phyloP scores from a whole-genome alignment of 2,329 filamentous ascomycete species.

The Fusarium sororula region DNA sequence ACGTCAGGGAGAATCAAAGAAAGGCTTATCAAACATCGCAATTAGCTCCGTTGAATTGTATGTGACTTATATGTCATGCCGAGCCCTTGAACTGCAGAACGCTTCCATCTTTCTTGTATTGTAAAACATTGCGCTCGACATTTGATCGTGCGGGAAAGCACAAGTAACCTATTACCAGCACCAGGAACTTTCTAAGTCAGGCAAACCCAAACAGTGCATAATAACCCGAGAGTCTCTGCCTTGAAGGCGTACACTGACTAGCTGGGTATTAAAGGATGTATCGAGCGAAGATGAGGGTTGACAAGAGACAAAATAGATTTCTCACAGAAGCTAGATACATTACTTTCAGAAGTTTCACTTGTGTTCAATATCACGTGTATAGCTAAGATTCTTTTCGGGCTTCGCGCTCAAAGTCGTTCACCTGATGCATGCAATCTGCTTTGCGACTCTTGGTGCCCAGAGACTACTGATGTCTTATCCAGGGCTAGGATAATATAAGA shows the following conservation, averaged over 20 bases:
- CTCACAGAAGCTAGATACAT: no score
- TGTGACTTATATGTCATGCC: not conserved
- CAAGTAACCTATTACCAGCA: not conserved
- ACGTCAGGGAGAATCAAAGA: not conserved
- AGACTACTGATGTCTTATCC: not conserved
- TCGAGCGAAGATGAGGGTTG: not conserved
- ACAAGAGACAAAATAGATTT: not conserved
- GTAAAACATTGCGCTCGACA: no score
- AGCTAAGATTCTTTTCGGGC: not conserved
- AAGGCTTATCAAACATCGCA: fast-evolving
- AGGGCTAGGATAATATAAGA: fast-evolving
- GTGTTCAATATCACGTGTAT: fast-evolving
- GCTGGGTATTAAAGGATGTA: not conserved
- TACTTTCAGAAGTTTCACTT: not conserved
- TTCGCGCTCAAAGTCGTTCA: not conserved
- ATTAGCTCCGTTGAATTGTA: fast-evolving
- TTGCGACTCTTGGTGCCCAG: not conserved
- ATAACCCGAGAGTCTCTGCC: no score
- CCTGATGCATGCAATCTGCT: not conserved
- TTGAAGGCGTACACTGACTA: not conserved
- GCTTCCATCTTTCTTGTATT: no score
- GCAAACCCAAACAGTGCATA: not conserved
- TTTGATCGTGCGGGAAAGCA: not conserved
- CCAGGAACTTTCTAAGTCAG: not conserved
- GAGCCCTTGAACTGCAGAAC: fast-evolving